Percentiles rank a stretch among this genome's conserved stretches.
Conservation (phyloP, 2,329 filamentous ascomycete genomes). For the Xylariomycetidae sp. region DNA sequence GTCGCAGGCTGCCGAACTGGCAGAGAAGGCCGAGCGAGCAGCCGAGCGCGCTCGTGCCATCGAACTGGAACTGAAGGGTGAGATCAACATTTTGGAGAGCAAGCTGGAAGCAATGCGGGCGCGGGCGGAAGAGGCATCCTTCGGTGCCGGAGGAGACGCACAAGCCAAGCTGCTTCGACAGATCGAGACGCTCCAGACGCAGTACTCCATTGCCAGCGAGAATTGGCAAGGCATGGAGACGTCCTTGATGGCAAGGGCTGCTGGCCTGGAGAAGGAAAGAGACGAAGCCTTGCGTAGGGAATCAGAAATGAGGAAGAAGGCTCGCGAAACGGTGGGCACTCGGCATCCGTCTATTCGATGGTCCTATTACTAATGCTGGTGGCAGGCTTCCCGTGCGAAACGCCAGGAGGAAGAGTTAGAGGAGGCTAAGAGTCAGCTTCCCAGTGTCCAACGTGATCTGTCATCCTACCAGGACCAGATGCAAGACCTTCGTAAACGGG, state of each 20-base stretch:
- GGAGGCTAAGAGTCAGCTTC: conserved; percentile 55
- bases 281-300: conserved; percentile 82
- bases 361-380: conserved; percentile 19
- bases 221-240: conserved; percentile 98
- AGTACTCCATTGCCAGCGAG: conserved; percentile 88
- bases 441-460: conserved; percentile 59
- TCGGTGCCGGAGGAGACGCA: conserved; percentile 71
- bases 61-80: conserved; percentile 75
- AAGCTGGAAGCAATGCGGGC: conserved; percentile 84
- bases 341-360: neutral
- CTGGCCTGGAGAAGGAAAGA: conserved; percentile 79
- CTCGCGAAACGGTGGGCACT: conserved; percentile 71
- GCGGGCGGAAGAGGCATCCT: conserved; percentile 82
- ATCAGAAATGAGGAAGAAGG: conserved; percentile 81
- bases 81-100: conserved; percentile 71
- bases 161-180: conserved; percentile 88
- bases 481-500: conserved; percentile 56
- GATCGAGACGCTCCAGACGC: conserved; percentile 90
- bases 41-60: conserved; percentile 61
- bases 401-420: conserved; percentile 80
- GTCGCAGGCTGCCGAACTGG: conserved; percentile 64
- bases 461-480: conserved; percentile 53
- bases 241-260: conserved; percentile 70
- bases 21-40: conserved; percentile 66
- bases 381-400: conserved; percentile 56